Evolutionary conservation across 192 early-diverging fungal genomes (phyloP).

Genomic region (Coemansia sp.): DNA sequence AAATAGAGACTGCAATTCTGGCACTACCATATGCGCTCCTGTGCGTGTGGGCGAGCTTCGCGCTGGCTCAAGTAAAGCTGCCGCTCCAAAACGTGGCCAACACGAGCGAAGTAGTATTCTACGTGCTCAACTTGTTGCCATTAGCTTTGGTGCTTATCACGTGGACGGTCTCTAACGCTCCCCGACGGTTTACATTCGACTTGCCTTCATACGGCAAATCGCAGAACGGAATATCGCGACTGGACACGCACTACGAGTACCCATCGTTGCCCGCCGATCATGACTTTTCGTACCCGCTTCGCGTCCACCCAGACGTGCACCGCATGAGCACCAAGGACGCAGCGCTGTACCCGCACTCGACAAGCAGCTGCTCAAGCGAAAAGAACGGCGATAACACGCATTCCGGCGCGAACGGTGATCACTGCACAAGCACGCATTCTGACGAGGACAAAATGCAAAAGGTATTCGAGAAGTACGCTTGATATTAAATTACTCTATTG

Average conservation of each 20-base stretch:
- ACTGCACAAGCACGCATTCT: neutral
- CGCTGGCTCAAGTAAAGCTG: slow-evolving; percentile 30
- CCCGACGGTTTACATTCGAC: slow-evolving; percentile 10
- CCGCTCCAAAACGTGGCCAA: slow-evolving; percentile 10
- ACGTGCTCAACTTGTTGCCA: slow-evolving; percentile 38
- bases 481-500: neutral
- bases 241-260: slow-evolving; percentile 19
- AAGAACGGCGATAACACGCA: neutral
- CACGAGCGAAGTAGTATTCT: slow-evolving; percentile 31
- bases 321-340: slow-evolving; percentile 2
- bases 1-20: neutral
- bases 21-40: slow-evolving; percentile 23
- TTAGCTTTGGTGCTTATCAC: slow-evolving; percentile 26
- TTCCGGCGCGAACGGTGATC: neutral
- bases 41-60: slow-evolving; percentile 26
- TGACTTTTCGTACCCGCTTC: slow-evolving; percentile 19
- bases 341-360: slow-evolving; percentile 6
- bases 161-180: slow-evolving; percentile 32
- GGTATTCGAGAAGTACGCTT: neutral
- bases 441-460: neutral
- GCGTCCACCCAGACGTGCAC: slow-evolving; percentile 1
- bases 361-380: neutral
- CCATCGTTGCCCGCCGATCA: slow-evolving; percentile 17
- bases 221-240: neutral
- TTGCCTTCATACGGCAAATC: neutral